Evolutionary conservation across 2,329 filamentous ascomycete species (phyloP).

Genomic region (Penicillium frequentans): DNA sequence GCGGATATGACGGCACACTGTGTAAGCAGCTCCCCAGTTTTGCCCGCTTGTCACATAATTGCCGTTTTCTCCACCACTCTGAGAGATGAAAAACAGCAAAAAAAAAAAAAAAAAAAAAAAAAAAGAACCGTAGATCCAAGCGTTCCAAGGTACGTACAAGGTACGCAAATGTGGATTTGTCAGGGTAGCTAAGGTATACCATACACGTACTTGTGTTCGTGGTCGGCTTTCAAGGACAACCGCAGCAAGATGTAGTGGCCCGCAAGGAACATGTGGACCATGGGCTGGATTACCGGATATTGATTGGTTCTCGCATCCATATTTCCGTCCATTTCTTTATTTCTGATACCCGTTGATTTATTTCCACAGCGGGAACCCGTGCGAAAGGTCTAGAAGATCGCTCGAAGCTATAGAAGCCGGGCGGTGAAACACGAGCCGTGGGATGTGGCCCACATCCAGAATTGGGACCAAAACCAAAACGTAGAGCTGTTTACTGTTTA

Average conservation of each 20-base stretch:
- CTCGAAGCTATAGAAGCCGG: constrained; percentile 5
- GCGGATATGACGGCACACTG: constrained; percentile 8
- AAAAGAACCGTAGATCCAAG: neutral
- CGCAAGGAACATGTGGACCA: constrained; percentile 10
- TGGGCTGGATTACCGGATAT: neutral
- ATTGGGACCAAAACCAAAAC: neutral
- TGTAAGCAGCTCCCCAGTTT: neutral
- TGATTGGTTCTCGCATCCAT: neutral
- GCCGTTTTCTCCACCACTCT: neutral
- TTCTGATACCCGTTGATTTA: neutral
- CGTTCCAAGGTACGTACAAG: neutral
- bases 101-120: neutral
- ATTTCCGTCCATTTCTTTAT: neutral
- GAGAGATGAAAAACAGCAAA: neutral
- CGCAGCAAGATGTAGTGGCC: constrained; percentile 10
- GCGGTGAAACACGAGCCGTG: constrained; percentile 7
- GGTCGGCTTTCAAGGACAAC: constrained; percentile 2
- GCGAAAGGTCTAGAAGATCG: constrained; percentile 12
- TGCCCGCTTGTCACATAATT: neutral
- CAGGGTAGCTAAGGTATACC: neutral
- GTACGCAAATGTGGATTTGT: neutral
- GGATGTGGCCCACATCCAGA: constrained; percentile 12
- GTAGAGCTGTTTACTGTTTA: neutral
- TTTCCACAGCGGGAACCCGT: neutral
- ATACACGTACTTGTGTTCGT: neutral